These are phyloP conservation scores for Rachicladosporium sp. DNA, from an alignment of 2,329 filamentous ascomycete species.

Conservation along the genomic window DNA sequence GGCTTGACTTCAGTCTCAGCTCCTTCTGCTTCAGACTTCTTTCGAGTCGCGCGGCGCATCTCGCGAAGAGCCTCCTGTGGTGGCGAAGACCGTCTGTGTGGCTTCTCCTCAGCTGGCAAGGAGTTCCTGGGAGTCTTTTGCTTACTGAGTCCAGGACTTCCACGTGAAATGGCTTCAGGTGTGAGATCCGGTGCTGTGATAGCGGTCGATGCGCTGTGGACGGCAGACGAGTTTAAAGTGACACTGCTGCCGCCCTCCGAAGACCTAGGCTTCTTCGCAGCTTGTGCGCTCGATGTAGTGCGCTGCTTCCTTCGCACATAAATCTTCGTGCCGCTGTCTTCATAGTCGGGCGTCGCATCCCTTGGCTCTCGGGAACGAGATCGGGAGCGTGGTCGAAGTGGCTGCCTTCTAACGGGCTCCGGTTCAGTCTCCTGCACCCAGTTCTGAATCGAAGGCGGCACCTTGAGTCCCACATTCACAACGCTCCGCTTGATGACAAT, in stretches of 20 bases:
- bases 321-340: conserved; percentile 21
- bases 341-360: conserved; percentile 17
- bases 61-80: neutral
- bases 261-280: conserved; percentile 11
- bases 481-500: conserved; percentile 18
- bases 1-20: conserved; percentile 3
- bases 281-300: conserved; percentile 9
- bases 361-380: conserved; percentile 12
- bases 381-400: conserved; percentile 11
- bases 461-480: conserved; percentile 21
- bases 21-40: neutral
- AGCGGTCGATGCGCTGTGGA: conserved; percentile 18
- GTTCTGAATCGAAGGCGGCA: conserved; percentile 20
- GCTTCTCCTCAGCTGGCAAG: neutral
- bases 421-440: conserved; percentile 17
- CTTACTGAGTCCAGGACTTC: conserved; percentile 1
- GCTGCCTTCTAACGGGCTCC: conserved; percentile 11
- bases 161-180: conserved; percentile 5
- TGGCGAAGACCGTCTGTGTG: too few species aligned
- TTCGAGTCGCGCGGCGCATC: neutral
- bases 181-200: conserved; percentile 17
- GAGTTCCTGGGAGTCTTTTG: conserved; percentile 3
- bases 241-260: conserved; percentile 11
- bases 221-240: conserved; percentile 16
- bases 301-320: conserved; percentile 20